Evolutionary conservation across 2,329 filamentous ascomycete species (phyloP).

Genomic region (Piedraia hortae): DNA sequence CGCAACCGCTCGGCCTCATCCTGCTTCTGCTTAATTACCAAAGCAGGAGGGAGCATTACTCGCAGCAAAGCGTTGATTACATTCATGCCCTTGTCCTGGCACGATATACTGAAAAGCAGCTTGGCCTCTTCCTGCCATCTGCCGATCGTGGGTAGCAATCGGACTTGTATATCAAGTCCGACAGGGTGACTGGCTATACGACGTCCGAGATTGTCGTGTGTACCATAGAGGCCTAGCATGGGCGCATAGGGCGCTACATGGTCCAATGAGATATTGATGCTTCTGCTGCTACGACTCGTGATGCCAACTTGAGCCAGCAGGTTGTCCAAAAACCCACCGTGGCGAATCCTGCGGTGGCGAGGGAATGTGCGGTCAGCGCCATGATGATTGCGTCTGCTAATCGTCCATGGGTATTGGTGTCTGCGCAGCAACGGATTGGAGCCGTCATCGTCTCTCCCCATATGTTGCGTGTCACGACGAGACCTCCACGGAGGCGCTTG

Average conservation of each 20-base stretch:
- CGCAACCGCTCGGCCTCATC: constrained; percentile 40
- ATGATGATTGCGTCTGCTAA: too few relatives aligned
- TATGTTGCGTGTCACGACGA: constrained; percentile 4
- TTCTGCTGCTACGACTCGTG: constrained; percentile 3
- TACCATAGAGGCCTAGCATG: too few relatives aligned
- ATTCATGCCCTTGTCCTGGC: constrained; percentile 40
- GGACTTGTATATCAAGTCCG: constrained; percentile 51
- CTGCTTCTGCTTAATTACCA: constrained; percentile 49
- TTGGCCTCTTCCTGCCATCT: constrained; percentile 80
- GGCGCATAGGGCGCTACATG: constrained; percentile 5
- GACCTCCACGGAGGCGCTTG: constrained; percentile 2
- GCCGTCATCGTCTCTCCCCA: constrained; percentile 43
- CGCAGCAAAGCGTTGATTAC: constrained; percentile 43
- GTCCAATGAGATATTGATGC: constrained; percentile 7
- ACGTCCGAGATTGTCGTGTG: too few relatives aligned
- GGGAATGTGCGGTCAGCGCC: too few relatives aligned
- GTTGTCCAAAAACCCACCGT: constrained; percentile 6
- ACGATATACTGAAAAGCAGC: constrained; percentile 47
- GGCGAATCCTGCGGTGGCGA: too few relatives aligned
- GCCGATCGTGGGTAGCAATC: constrained; percentile 38
- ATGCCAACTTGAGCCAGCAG: constrained; percentile 6
- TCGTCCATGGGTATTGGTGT: too few relatives aligned
- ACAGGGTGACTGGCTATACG: too few relatives aligned
- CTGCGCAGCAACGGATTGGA: constrained; percentile 69
- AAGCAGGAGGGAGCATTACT: constrained; percentile 53